Base-by-base conservation (phyloP, 2,329 filamentous ascomycete genomes). In the Colletotrichum lupini region DNA sequence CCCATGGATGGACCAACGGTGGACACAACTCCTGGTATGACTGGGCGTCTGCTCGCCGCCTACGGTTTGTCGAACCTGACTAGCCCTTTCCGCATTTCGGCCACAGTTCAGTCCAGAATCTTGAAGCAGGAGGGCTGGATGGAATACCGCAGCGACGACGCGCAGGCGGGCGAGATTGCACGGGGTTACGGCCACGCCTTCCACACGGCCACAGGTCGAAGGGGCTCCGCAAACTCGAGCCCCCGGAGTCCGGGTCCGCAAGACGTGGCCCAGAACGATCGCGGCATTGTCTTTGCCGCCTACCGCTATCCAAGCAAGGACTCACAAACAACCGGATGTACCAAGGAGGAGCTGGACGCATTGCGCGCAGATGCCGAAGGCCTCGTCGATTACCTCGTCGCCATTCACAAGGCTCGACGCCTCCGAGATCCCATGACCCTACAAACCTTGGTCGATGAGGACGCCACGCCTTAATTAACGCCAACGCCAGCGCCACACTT, bases 261-360 rank as follows among this genome's bases (percentile, higher is more conserved):
- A 42, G 55, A 68, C n/a, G 42, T 71, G 35, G 67, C 65, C 37
- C 68, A 72, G 24, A 82, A 83, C 64, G 85, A 89, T 75, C 83
- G 87, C 37, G 88, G 88, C 58, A 87, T 90, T 70, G 85, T 90
- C 5, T 90, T 90, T 67, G 88, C 88, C 1, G 88, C 87, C 0
- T 90, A 90, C 75, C 83, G 87, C 26, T 86, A 86, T 74, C 86
- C 87, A 19, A 81, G 82, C 55, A 78, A 77, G 8, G 84, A 83
- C 28, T 82, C 82, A 19, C 78, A 77, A 35, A 80, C 81, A 53
- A 77, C 81, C 14, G 80, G 80, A 14, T 82, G 82, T 59, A 80
- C 79, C 68, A 78, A 81, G 12, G 80, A 80, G 8, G 86, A 89
- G 75, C 83, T 90, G 2, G 83, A 83, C 9, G 81, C 81, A 22